Evolutionary conservation across 2,329 filamentous ascomycete species (phyloP).

Genomic region (Dothiorella sarmentorum): DNA sequence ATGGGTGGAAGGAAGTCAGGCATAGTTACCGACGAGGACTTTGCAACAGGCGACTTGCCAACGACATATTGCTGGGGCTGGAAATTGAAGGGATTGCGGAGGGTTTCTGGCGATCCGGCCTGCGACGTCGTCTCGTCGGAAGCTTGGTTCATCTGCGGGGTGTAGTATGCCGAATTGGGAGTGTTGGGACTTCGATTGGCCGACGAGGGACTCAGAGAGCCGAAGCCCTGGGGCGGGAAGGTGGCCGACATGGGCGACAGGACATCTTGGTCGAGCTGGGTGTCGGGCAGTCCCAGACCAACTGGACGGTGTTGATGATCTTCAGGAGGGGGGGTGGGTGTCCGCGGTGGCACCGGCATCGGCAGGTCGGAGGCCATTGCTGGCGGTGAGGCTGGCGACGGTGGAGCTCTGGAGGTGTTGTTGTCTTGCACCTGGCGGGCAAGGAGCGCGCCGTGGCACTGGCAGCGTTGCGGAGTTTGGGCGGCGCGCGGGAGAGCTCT

Average conservation of each 20-base stretch:
- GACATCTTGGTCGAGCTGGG: conserved; percentile 28
- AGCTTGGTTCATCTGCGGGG: conserved; percentile 27
- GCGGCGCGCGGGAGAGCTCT: neutral
- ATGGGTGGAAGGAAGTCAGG: no score
- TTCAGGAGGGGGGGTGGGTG: conserved; percentile 62
- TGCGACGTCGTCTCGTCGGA: conserved; percentile 26
- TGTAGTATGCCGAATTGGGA: conserved; percentile 26
- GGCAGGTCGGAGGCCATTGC: conserved; percentile 58
- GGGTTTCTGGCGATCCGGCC: conserved; percentile 69
- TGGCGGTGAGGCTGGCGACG: conserved; percentile 21
- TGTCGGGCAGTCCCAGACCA: conserved; percentile 33
- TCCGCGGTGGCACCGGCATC: conserved; percentile 59
- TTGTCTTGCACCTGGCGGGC: no score
- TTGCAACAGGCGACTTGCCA: conserved; percentile 64
- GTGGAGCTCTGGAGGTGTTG: conserved; percentile 22
- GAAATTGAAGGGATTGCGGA: conserved; percentile 89
- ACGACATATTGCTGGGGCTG: conserved; percentile 59
- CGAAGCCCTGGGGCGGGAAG: conserved; percentile 29
- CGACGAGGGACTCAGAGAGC: conserved; percentile 34
- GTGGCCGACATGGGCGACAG: conserved; percentile 40
- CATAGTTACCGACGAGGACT: no score
- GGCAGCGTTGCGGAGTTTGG: neutral
- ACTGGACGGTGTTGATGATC: conserved; percentile 35
- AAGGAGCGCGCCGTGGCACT: neutral
- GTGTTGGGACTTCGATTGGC: conserved; percentile 46